Conservation (phyloP, 805 yeast genomes). For the Candida berthetii region DNA sequence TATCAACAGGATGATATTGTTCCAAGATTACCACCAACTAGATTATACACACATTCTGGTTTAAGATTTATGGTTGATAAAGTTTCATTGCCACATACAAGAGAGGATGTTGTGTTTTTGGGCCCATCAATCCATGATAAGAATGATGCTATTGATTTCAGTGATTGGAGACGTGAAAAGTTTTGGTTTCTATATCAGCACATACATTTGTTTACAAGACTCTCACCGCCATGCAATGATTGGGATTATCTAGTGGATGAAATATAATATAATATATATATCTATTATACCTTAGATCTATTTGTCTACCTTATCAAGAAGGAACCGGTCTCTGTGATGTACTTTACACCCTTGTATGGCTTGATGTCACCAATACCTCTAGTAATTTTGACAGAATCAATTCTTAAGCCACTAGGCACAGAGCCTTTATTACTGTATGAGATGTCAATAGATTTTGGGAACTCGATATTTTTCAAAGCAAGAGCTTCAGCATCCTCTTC, state of each 20-base stretch:
- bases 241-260: neutral
- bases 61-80: slow-evolving; percentile 25
- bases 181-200: slow-evolving; percentile 8
- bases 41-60: slow-evolving; percentile 25
- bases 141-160: slow-evolving; percentile 5
- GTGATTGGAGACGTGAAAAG: slow-evolving; percentile 1
- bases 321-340: slow-evolving; percentile 60
- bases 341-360: slow-evolving; percentile 91
- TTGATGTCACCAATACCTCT: slow-evolving; percentile 59
- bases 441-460: slow-evolving; percentile 42
- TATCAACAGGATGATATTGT: slow-evolving; percentile 53
- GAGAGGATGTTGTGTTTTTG: slow-evolving; percentile 7
- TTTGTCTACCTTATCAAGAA: slow-evolving; percentile 20
- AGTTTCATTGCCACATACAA: slow-evolving; percentile 27
- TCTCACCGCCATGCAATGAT: slow-evolving; percentile 19
- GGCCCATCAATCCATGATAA: slow-evolving; percentile 11
- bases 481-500: slow-evolving; percentile 5
- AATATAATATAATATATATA: no score
- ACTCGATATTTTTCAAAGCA: slow-evolving; percentile 6
- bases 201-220: slow-evolving; percentile 11
- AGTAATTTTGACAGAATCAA: slow-evolving; percentile 54
- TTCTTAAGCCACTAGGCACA: slow-evolving; percentile 70
- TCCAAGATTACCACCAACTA: slow-evolving; percentile 52
- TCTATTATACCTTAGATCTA: neutral
- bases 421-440: slow-evolving; percentile 59